Conservation (phyloP, 495 filamentous ascomycete genomes). For the Cetradonia linearis region DNA sequence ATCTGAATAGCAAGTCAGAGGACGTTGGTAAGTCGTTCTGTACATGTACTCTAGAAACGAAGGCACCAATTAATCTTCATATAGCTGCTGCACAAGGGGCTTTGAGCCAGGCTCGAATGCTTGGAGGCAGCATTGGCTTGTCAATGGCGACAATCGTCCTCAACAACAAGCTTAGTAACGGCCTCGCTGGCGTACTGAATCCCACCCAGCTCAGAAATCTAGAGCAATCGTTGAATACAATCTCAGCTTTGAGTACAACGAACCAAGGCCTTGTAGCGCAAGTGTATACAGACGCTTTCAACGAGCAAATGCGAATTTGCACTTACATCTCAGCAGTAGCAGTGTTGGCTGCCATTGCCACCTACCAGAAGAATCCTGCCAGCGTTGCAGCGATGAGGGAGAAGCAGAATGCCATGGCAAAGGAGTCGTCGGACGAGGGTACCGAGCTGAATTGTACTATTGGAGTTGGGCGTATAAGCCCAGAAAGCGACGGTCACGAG, state of each 20-base stretch:
- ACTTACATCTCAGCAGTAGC: constrained; percentile 13
- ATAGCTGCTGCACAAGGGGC: constrained; percentile 45
- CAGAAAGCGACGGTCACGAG: not conserved
- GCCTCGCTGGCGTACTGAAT: constrained; percentile 22
- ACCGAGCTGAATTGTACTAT: not conserved
- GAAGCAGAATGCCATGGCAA: constrained; percentile 1
- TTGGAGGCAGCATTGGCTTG: constrained; percentile 49
- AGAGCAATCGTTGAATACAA: not conserved
- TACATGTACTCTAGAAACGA: not conserved
- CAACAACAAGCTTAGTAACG: constrained; percentile 24
- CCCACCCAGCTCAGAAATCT: constrained; percentile 23
- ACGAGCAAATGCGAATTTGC: constrained; percentile 16
- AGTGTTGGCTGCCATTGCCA: constrained; percentile 10
- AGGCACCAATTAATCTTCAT: not conserved
- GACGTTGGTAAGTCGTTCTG: constrained; percentile 35
- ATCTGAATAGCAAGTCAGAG: constrained; percentile 37
- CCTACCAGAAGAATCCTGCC: constrained; percentile 12
- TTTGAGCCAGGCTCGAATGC: constrained; percentile 45
- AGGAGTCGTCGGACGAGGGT: constrained; percentile 1
- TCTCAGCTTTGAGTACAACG: not conserved
- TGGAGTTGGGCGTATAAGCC: not conserved
- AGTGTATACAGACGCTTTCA: constrained; percentile 17
- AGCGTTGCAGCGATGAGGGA: constrained; percentile 14
- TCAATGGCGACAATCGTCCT: constrained; percentile 33
- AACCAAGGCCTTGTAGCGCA: constrained; percentile 5